A percentile compares a stretch with the other conserved stretches of the same genome.
phyloP scores from a whole-genome alignment of 306 rosid species.

The Pueraria montana region DNA sequence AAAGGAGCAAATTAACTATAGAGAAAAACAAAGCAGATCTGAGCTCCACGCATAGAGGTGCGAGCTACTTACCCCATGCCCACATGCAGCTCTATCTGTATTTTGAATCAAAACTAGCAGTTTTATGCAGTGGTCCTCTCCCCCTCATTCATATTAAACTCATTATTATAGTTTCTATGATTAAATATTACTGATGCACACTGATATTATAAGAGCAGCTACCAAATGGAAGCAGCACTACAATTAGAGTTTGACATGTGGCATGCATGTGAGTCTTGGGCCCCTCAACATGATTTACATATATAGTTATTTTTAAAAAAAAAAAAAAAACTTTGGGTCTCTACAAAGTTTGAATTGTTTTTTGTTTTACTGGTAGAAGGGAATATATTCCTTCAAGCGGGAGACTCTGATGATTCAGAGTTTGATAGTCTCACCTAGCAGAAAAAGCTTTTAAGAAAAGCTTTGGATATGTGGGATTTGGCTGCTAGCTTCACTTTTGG shows the following conservation, averaged over 20 bases:
- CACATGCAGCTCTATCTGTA: constrained; percentile 70
- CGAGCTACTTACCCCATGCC: constrained; percentile 65
- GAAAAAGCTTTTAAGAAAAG: constrained; percentile 50
- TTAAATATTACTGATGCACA: constrained; percentile 45
- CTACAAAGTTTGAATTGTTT: constrained; percentile 52
- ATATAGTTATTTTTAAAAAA: not conserved
- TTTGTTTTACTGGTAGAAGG: constrained; percentile 49
- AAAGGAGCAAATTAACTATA: constrained; percentile 38
- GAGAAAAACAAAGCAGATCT: constrained; percentile 51
- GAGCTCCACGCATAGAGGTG: constrained; percentile 69
- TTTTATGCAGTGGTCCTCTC: constrained; percentile 61
- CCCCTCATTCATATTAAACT: constrained; percentile 36
- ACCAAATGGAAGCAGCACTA: constrained; percentile 35
- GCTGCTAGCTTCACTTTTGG: constrained; percentile 59
- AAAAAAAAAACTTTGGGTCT: constrained; percentile 24
- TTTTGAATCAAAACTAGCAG: constrained; percentile 52
- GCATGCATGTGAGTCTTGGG: constrained; percentile 61
- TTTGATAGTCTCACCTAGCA: constrained; percentile 53
- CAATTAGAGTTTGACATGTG: constrained; percentile 60
- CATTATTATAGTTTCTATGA: constrained; percentile 43
- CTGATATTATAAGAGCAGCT: constrained; percentile 45
- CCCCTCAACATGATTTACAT: constrained; percentile 47
- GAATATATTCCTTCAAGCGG: constrained; percentile 67
- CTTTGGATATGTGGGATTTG: constrained; percentile 59
- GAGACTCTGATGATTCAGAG: constrained; percentile 57